Percentiles rank a stretch among this genome's conserved stretches.
These are phyloP conservation scores for Claviceps maximensis DNA, from an alignment of 2,329 filamentous ascomycete genomes.

Conservation along the genomic window DNA sequence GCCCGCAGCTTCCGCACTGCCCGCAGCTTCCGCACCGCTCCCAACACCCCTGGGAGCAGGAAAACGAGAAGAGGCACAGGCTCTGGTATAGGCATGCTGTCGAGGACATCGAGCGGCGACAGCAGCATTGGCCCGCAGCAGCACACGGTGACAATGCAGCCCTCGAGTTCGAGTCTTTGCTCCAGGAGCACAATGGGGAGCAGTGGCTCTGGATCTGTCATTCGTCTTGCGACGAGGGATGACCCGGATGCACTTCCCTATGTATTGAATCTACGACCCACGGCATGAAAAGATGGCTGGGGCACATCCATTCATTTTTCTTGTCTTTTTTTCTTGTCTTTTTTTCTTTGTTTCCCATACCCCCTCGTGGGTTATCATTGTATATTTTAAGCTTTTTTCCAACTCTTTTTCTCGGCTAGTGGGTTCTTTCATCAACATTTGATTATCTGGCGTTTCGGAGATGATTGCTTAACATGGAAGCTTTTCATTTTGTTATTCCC, in stretches of 20 bases:
- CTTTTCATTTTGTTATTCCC: too few species aligned
- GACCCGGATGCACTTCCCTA: slow-evolving; percentile 22
- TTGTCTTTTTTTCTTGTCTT: not conserved
- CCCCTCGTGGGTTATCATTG: not conserved
- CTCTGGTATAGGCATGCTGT: slow-evolving; percentile 16
- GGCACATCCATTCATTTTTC: not conserved
- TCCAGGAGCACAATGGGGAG: slow-evolving; percentile 21
- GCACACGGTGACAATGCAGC: slow-evolving; percentile 24
- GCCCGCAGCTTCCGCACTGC: slow-evolving; percentile 37
- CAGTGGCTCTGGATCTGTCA: slow-evolving; percentile 29
- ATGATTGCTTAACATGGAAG: too few species aligned
- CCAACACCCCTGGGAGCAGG: slow-evolving; percentile 37
- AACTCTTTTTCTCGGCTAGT: too few species aligned
- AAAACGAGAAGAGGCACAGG: slow-evolving; percentile 10
- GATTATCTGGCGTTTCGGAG: too few species aligned
- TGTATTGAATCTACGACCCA: slow-evolving; percentile 22
- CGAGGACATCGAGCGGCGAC: slow-evolving; percentile 21
- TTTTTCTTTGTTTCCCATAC: not conserved
- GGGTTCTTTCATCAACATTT: too few species aligned
- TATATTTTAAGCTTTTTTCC: not conserved
- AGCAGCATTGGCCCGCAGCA: slow-evolving; percentile 29
- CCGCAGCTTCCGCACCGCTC: slow-evolving; percentile 40
- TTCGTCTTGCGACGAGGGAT: slow-evolving; percentile 30
- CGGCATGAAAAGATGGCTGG: slow-evolving; percentile 8
- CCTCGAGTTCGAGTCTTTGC: slow-evolving; percentile 27